Base-by-base conservation (phyloP, 441 rosid genomes). In the Mallotus japonicus region DNA sequence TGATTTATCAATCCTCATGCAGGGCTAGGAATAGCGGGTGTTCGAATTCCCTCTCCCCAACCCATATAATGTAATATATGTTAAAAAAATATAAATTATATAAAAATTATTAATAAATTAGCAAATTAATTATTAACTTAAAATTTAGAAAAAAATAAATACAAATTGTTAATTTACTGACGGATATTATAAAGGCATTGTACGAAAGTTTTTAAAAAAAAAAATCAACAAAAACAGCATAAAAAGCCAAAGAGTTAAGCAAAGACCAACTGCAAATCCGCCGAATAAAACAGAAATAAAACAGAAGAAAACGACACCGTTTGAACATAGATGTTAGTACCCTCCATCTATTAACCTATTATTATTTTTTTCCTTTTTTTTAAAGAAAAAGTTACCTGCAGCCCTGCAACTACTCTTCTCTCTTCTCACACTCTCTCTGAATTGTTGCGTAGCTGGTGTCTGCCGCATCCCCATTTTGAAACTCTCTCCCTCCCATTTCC, bases 391-490 rank as follows among this genome's bases (percentile, higher is more conserved):
- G 14, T 16, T 2, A 53, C 56, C 67, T 40, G 64, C 22, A 57
- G 62, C 32, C 4, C 2, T 55, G 32, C 40, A 40, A 15, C 2
- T 3, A 8, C 28, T 3, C 49, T 3, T 4, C 47, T 9, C 19
- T 28, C 59, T 7, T 54, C 11, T 34, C 20, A 4, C 12, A 13
- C 5, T 28, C 6, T 6, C 7, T 44, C 49, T 44, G 49, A 44
- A 44, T 84, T 85, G 92, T 89, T 82, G 72, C 69, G 51, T 89
- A 85, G 92, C 85, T 72, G 80, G 85, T 89, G 92, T 91, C 87
- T 76, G 85, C 85, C 78, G 97, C 92, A 86, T 84, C 86, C 87
- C 85, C 75, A 70, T 78, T 87, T 85, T 85, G 81, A 82, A 85
- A 44, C 20, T 68, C 64, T 70, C 44, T 63, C 51, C 57, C 65